A percentile compares a stretch with the other conserved stretches of the same genome.
Evolutionary conservation across 2,329 filamentous ascomycete species (phyloP).

Genomic region (Ampelomyces quisqualis): DNA sequence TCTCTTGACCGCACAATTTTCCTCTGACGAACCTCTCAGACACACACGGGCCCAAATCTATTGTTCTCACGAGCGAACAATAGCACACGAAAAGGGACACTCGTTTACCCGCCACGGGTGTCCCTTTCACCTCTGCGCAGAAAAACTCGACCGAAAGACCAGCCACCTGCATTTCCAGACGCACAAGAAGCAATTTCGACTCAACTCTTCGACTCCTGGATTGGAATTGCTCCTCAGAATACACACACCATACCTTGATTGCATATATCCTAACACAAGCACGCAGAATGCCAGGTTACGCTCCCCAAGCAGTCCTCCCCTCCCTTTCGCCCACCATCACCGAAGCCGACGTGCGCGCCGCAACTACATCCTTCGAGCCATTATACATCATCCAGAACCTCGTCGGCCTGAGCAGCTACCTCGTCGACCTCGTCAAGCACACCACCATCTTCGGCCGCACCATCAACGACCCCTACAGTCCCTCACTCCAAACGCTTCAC

Average conservation of each 20-base stretch:
- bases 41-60: not conserved
- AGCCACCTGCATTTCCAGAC: too few relatives aligned
- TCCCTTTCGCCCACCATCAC: conserved; percentile 18
- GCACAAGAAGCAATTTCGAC: too few relatives aligned
- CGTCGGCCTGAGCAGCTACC: conserved; percentile 15
- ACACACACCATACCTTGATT: not conserved
- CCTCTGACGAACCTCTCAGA: not conserved
- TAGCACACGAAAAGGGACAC: conserved; percentile 11
- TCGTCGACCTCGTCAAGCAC: conserved; percentile 15
- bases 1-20: too few relatives aligned
- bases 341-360: conserved; percentile 12
- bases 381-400: conserved; percentile 24
- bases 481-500: conserved; percentile 32
- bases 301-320: conserved; percentile 5
- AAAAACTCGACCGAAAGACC: conserved; percentile 3
- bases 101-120: conserved; percentile 4
- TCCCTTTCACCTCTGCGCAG: conserved; percentile 16
- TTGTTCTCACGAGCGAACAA: conserved; percentile 9
- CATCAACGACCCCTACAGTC: conserved; percentile 24
- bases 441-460: conserved; percentile 6
- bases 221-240: not conserved
- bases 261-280: not conserved
- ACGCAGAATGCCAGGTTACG: conserved; percentile 1
- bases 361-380: conserved; percentile 6
- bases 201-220: not conserved